These are phyloP conservation scores for Backusella circina DNA, from an alignment of 192 early-diverging fungal species.

Conservation along the genomic window DNA sequence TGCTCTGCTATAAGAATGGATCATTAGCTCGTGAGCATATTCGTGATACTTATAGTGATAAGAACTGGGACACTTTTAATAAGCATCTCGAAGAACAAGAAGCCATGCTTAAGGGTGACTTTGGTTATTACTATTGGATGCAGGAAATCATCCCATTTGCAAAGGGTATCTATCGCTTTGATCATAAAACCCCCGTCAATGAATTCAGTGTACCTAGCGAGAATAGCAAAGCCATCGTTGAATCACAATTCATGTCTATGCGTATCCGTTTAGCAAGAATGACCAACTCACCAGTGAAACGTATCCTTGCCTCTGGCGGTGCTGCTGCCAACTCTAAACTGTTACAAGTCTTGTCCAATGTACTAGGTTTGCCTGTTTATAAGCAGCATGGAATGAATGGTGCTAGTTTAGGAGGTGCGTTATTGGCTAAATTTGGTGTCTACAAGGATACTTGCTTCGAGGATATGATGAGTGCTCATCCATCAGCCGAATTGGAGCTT, in stretches of 20 bases:
- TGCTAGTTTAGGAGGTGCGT: conserved; percentile 60
- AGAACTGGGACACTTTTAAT: conserved; percentile 62
- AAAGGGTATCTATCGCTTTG: conserved; percentile 62
- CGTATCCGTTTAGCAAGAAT: conserved; percentile 40
- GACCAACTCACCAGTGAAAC: conserved; percentile 28
- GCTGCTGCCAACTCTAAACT: conserved; percentile 58
- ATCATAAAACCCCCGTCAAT: conserved; percentile 33
- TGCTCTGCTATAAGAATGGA: conserved; percentile 86
- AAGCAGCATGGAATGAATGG: conserved; percentile 45
- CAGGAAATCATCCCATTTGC: conserved; percentile 76
- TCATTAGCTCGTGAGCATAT: conserved; percentile 74
- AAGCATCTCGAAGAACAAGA: conserved; percentile 25
- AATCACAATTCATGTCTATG: conserved; percentile 76
- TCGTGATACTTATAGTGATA: conserved; percentile 48
- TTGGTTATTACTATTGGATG: conserved; percentile 73
- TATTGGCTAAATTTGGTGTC: conserved; percentile 45
- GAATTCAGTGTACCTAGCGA: conserved; percentile 34
- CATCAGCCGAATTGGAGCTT: conserved; percentile 13
- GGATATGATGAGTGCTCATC: conserved; percentile 22
- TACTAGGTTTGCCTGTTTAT: conserved; percentile 69
- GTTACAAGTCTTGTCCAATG: conserved; percentile 59
- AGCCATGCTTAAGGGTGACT: conserved; percentile 15
- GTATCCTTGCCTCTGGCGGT: conserved; percentile 74
- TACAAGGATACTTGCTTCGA: conserved; percentile 13
- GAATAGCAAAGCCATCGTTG: conserved; percentile 67